Percentiles rank a stretch among this genome's conserved stretches.
Conservation (phyloP, 2,329 filamentous ascomycete species). For the Pochonia chlamydosporia region DNA sequence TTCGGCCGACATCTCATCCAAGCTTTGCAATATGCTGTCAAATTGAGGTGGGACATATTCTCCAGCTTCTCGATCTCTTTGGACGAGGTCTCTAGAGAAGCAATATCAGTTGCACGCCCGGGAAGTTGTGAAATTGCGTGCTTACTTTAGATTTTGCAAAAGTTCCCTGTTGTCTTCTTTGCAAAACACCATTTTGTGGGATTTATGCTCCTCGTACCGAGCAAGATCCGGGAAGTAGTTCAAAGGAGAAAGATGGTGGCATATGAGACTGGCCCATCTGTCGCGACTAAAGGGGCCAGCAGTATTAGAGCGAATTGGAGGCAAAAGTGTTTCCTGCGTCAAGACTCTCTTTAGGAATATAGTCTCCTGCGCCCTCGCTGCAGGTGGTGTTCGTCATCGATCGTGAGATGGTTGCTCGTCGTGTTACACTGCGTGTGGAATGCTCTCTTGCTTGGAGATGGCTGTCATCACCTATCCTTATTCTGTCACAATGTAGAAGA, state of each 20-base stretch:
- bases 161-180: slow-evolving; percentile 6
- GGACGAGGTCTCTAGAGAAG: neutral
- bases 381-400: slow-evolving; percentile 2
- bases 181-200: slow-evolving; percentile 3
- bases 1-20: slow-evolving; percentile 9
- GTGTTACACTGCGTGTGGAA: slow-evolving; percentile 1
- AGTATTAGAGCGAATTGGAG: neutral
- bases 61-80: slow-evolving; percentile 6
- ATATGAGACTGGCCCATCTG: neutral
- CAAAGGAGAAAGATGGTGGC: neutral
- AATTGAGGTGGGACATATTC: slow-evolving; percentile 5
- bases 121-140: neutral
- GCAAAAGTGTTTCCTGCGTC: neutral
- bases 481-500: neutral
- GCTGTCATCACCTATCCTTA: neutral
- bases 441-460: neutral
- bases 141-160: slow-evolving; percentile 8
- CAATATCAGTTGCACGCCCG: neutral
- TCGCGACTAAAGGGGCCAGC: neutral
- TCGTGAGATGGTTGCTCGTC: neutral
- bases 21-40: slow-evolving; percentile 4
- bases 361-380: slow-evolving; percentile 2
- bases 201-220: neutral
- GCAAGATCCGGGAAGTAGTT: neutral
- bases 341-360: neutral